Conservation (phyloP, 2,329 filamentous ascomycete species). For the Dactylellina haptotyla region DNA sequence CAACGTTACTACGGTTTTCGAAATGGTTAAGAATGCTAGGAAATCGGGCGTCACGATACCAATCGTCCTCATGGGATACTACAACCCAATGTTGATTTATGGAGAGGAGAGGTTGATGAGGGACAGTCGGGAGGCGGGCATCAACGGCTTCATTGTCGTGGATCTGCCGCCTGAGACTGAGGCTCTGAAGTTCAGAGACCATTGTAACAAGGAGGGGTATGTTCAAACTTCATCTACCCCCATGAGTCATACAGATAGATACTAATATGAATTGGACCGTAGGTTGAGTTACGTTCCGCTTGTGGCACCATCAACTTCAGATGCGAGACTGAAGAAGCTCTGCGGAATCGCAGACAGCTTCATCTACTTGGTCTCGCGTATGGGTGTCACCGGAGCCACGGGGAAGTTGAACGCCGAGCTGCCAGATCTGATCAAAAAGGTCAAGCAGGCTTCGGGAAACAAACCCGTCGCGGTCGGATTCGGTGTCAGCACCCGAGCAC, state of each 20-base stretch:
- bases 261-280: conserved; percentile 11
- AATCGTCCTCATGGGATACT: conserved; percentile 97
- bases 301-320: conserved; percentile 92
- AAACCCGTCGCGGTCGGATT: conserved; percentile 93
- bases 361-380: conserved; percentile 97
- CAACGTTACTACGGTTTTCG: conserved; percentile 79
- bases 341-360: conserved; percentile 98
- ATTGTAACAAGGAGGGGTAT: conserved; percentile 79
- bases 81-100: conserved; percentile 93
- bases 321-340: conserved; percentile 90
- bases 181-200: conserved; percentile 87
- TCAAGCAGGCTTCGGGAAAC: conserved; percentile 91
- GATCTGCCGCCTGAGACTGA: conserved; percentile 90
- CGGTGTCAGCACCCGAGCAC: conserved; percentile 92
- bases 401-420: conserved; percentile 83
- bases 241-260: too few relatives aligned
- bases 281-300: conserved; percentile 95
- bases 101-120: conserved; percentile 88
- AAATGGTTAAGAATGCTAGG: conserved; percentile 84
- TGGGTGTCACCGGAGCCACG: conserved; percentile 93
- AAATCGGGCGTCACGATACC: conserved; percentile 80
- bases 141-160: conserved; percentile 97
- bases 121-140: conserved; percentile 83
- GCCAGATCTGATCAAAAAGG: conserved; percentile 81
- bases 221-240: conserved; percentile 59